Conservation (phyloP, 306 rosid genomes). For the Dryas drummondii region DNA sequence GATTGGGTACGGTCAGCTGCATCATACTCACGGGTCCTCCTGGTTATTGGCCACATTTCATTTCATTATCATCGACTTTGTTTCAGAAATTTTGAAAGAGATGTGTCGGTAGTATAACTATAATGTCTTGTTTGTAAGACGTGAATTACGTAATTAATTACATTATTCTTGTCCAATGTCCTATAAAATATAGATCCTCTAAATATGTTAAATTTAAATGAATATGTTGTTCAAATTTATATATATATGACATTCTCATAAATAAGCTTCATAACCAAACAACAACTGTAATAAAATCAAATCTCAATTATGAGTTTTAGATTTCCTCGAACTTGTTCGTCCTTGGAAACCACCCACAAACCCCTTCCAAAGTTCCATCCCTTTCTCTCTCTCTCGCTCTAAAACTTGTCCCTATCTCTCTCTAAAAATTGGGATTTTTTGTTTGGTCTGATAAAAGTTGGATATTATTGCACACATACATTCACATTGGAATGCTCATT, state of each 20-base stretch:
- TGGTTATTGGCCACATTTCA: too few relatives aligned
- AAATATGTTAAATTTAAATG: too few relatives aligned
- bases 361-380: neutral
- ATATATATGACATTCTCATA: too few relatives aligned
- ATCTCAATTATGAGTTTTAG: neutral
- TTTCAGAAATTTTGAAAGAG: too few relatives aligned
- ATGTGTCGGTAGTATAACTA: too few relatives aligned
- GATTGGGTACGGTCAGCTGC: neutral
- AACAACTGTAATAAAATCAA: neutral
- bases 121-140: too few relatives aligned
- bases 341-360: neutral
- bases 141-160: too few relatives aligned
- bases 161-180: too few relatives aligned
- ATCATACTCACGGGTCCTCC: neutral
- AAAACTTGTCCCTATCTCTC: neutral
- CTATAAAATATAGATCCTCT: too few relatives aligned
- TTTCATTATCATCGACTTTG: too few relatives aligned
- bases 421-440: neutral
- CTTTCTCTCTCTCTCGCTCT: neutral
- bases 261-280: neutral
- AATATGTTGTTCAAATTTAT: too few relatives aligned
- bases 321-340: neutral
- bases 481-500: constrained; percentile 3
- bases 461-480: neutral
- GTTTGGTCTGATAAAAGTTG: neutral